Evolutionary conservation across 805 yeast genomes (phyloP).

Genomic region (Candida chilensis): DNA sequence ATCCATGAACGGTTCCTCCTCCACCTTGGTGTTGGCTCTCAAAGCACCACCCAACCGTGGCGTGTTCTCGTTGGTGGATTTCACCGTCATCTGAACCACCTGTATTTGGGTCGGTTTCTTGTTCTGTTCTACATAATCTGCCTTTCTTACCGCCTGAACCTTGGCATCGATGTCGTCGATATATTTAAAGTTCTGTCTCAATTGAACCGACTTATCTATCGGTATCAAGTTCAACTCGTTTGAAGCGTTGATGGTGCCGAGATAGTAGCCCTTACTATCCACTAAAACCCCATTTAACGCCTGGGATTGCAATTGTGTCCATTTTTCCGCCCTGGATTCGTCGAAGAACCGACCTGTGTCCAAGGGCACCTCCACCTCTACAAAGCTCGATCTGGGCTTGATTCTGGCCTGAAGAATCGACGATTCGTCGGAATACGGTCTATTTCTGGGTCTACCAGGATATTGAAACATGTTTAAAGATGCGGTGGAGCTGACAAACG

Average conservation of each 20-base stretch:
- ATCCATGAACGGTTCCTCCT: slow-evolving; percentile 43
- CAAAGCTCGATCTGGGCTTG: slow-evolving; percentile 51
- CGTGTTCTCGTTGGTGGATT: slow-evolving; percentile 48
- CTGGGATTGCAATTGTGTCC: slow-evolving; percentile 57
- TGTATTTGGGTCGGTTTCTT: slow-evolving; percentile 31
- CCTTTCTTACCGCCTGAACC: slow-evolving; percentile 26
- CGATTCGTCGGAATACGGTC: slow-evolving; percentile 26
- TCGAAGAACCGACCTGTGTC: slow-evolving; percentile 65
- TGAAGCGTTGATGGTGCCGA: slow-evolving; percentile 23
- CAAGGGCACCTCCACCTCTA: slow-evolving; percentile 74
- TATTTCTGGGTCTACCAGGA: slow-evolving; percentile 44
- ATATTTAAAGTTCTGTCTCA: slow-evolving; percentile 76
- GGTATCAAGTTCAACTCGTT: slow-evolving; percentile 55
- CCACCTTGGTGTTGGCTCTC: slow-evolving; percentile 50
- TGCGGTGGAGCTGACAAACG: slow-evolving; percentile 13
- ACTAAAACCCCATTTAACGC: slow-evolving; percentile 64
- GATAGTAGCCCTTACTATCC: slow-evolving; percentile 41
- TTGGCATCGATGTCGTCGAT: slow-evolving; percentile 52
- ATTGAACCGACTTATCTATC: slow-evolving; percentile 59
- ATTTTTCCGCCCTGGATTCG: slow-evolving; percentile 46
- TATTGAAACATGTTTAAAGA: slow-evolving; percentile 43
- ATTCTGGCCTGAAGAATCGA: slow-evolving; percentile 35
- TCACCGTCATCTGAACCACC: slow-evolving; percentile 73
- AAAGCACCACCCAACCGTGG: slow-evolving; percentile 63
- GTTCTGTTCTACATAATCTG: slow-evolving; percentile 26